Percentiles rank a stretch among this genome's conserved stretches.
These are phyloP conservation scores for Trichoderma koningii DNA, from an alignment of 2,329 filamentous ascomycete species.

Conservation along the genomic window DNA sequence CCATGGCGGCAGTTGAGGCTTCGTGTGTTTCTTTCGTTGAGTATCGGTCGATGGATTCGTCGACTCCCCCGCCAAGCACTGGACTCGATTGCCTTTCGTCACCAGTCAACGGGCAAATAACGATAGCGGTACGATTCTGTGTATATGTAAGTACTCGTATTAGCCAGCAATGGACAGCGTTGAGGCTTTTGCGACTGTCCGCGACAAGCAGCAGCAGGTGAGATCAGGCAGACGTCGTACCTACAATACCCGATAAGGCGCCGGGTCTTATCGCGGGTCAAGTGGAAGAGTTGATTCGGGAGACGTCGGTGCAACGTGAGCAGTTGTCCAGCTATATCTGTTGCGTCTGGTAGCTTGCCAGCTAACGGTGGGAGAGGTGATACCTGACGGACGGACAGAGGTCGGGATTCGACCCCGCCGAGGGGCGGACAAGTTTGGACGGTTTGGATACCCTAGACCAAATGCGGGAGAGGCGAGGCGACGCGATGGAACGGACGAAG, in stretches of 20 bases:
- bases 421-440: constrained; percentile 20
- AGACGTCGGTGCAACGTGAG: constrained; percentile 2
- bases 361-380: not conserved
- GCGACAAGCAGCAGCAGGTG: not conserved
- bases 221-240: not conserved
- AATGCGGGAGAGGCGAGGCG: constrained; percentile 3
- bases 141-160: not conserved
- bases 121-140: not conserved
- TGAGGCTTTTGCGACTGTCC: not conserved
- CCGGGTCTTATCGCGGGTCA: constrained; percentile 8
- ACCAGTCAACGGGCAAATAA: not conserved
- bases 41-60: not conserved
- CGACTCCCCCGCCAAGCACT: constrained; percentile 14
- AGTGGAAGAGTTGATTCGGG: not conserved
- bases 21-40: not conserved
- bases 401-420: constrained; percentile 22
- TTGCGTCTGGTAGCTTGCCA: not conserved
- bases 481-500: not conserved
- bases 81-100: not conserved
- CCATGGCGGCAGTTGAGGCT: constrained; percentile 35
- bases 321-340: not conserved
- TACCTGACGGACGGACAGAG: not conserved
- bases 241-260: constrained; percentile 11
- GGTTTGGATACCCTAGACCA: constrained; percentile 20
- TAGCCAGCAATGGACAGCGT: not conserved